These are phyloP conservation scores for Pleurotus giganteus DNA, from an alignment of 768 basidiomycete genomes.

Conservation along the genomic window DNA sequence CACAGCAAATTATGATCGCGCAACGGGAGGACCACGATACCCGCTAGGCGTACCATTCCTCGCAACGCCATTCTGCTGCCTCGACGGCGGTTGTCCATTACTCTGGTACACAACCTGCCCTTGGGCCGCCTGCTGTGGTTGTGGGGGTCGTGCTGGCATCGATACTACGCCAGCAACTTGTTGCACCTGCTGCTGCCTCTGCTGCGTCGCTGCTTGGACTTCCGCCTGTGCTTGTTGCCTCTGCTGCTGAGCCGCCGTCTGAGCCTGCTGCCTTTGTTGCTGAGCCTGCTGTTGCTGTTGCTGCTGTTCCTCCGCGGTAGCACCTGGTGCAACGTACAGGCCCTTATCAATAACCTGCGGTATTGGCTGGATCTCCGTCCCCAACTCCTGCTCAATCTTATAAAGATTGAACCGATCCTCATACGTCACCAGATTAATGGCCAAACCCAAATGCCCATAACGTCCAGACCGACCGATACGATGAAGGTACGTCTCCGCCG, in stretches of 20 bases:
- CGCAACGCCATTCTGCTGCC: conserved; percentile 22
- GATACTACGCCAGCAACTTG: conserved; percentile 16
- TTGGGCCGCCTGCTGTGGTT: conserved; percentile 6
- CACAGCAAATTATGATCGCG: too few relatives aligned
- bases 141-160: not conserved
- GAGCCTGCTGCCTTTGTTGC: conserved; percentile 31
- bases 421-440: conserved; percentile 97
- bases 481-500: conserved; percentile 97
- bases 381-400: conserved; percentile 97
- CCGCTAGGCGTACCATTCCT: conserved; percentile 1
- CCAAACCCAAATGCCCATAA: conserved; percentile 95
- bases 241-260: conserved; percentile 35
- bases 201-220: too few relatives aligned
- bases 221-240: too few relatives aligned
- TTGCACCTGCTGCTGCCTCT: conserved; percentile 22
- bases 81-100: conserved; percentile 26
- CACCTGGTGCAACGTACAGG: conserved; percentile 85
- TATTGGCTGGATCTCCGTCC: conserved; percentile 96
- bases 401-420: conserved; percentile 98
- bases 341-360: conserved; percentile 88
- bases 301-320: conserved; percentile 39
- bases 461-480: conserved; percentile 97
- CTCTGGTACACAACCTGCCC: conserved; percentile 34
- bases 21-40: conserved; percentile 4
- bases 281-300: conserved; percentile 29